Evolutionary conservation across 306 rosid species (phyloP).

Genomic region (Quercus glauca): DNA sequence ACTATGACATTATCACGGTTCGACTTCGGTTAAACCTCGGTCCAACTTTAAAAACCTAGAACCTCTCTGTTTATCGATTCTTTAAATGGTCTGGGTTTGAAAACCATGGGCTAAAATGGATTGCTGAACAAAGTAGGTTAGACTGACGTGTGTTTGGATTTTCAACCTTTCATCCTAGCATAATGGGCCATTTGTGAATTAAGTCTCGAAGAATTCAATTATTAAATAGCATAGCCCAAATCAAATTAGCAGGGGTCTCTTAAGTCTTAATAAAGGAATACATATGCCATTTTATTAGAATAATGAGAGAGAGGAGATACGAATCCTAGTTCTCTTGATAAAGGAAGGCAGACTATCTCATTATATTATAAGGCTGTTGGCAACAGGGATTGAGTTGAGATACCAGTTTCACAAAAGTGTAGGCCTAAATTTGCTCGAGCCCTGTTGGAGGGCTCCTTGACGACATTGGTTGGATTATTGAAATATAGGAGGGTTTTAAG

Average conservation of each 20-base stretch:
- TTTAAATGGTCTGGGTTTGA: too few species aligned
- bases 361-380: too few species aligned
- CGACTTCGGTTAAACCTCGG: fast-evolving
- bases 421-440: background rate
- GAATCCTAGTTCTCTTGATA: too few species aligned
- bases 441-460: background rate
- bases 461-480: background rate
- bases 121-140: background rate
- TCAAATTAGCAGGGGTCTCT: background rate
- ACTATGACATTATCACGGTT: too few species aligned
- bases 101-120: background rate
- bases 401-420: background rate
- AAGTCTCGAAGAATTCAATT: background rate
- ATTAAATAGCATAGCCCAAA: background rate
- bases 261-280: too few species aligned
- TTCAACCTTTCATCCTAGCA: background rate
- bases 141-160: background rate
- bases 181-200: background rate
- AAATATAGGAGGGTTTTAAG: background rate
- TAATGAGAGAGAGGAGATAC: too few species aligned
- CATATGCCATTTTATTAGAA: too few species aligned
- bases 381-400: background rate
- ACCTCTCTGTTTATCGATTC: fast-evolving
- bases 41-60: too few species aligned
- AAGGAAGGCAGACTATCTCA: too few species aligned